phyloP scores from a whole-genome alignment of 345 rosid species.

The Leavenworthia alabamica region DNA sequence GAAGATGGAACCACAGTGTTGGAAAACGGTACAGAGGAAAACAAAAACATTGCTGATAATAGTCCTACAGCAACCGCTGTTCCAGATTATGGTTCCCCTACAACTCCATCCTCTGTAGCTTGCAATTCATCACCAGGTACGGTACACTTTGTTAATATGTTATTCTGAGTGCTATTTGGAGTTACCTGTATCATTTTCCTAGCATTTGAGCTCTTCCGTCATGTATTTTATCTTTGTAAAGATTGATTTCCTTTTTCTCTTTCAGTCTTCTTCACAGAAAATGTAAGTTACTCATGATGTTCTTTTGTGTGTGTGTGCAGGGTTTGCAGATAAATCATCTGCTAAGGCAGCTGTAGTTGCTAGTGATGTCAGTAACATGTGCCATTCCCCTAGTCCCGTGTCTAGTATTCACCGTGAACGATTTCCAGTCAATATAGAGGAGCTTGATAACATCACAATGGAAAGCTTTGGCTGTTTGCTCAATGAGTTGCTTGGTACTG shows the following conservation, averaged over 20 bases:
- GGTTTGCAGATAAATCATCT: conserved; percentile 58
- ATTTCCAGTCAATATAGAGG: conserved; percentile 58
- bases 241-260: not conserved
- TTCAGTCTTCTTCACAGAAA: not conserved
- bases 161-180: conserved; percentile 5
- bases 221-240: conserved; percentile 2
- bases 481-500: conserved; percentile 55
- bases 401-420: conserved; percentile 51
- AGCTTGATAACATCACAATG: conserved; percentile 47
- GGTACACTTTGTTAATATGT: not conserved
- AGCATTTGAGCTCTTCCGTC: conserved; percentile 4
- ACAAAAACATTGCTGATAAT: conserved; percentile 47
- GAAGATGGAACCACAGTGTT: conserved; percentile 39
- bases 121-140: conserved; percentile 87
- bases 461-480: conserved; percentile 55
- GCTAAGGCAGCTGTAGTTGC: conserved; percentile 42
- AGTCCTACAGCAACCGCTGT: conserved; percentile 50
- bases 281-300: not conserved
- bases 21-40: conserved; percentile 35
- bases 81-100: conserved; percentile 73
- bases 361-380: conserved; percentile 49
- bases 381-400: conserved; percentile 53
- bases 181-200: not conserved
- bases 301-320: conserved; percentile 35
- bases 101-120: conserved; percentile 91